Evolutionary conservation across 768 basidiomycete genomes (phyloP), one percentile per base, ranked within the genome.

Genomic region (Tephrocybe rancida): DNA sequence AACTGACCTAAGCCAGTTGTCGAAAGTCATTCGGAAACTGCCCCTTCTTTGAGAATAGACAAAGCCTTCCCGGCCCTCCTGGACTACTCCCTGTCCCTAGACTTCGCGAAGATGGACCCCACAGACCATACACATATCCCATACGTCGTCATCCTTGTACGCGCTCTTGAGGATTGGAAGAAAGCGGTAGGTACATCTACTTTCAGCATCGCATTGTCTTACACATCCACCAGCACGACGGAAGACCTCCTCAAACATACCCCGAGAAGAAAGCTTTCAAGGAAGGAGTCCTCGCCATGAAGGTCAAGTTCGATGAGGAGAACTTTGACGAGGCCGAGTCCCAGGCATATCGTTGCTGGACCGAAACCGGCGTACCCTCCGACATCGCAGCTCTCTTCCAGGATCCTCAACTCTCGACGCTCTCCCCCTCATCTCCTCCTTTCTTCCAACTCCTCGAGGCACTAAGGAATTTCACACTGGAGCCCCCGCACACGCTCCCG

Each of bases 291-390:
- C 70, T 75, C n/a, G 72, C 73, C 1, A 82, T 87, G 77, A 85
- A 86, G 62, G 65, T 80, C 52, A 93, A 92, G 62, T 61, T 71
- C 0, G 97, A 99, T 65, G 94, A 98, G 65, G 97, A 99, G 76
- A 99, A 98, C 71, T 95, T 95, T 65, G 96, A 97, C 55, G 96
- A 98, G 69, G 96, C 95, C 2, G 82, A 89, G 63, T 79, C 88
- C 6, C 91, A 97, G 66, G 92, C 90, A 0, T 95, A 91, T 68
- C 85, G 90, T 24, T 82, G 82, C 50, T 95, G 86, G 86, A 83
- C 83, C 8, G 62, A 70, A 9, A 77, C 79, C 3, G 67, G 65
- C 35, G 78, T 96, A 3, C 92, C 93, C 1, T 73, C 74, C 8
- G 90, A 92, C 27, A 80, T 92, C 44, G 58, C 72, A 9, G 60